Evolutionary conservation across 176 grass and related monocot genomes (phyloP).

Genomic region (Cocos nucifera): DNA sequence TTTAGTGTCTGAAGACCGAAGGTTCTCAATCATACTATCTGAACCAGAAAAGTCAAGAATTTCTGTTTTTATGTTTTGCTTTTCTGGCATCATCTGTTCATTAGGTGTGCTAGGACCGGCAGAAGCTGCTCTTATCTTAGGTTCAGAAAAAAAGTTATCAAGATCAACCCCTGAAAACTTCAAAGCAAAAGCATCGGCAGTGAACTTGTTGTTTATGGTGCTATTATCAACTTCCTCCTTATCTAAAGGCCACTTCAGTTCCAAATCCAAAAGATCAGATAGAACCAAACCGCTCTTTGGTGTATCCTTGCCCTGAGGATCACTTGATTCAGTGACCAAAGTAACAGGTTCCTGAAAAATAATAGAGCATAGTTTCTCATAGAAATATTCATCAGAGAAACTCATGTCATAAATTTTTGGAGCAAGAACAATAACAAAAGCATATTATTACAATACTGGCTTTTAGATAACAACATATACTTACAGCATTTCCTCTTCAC

Average conservation of each 20-base stretch:
- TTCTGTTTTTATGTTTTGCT: constrained; percentile 2
- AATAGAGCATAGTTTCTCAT: not conserved
- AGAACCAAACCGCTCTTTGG: constrained; percentile 43
- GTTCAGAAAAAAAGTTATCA: constrained; percentile 50
- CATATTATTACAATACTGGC: too few relatives aligned
- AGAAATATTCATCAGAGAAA: constrained; percentile 1
- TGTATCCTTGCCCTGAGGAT: constrained; percentile 45
- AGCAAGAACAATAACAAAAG: too few relatives aligned
- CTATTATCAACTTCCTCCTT: constrained; percentile 23
- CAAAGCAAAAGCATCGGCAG: constrained; percentile 24
- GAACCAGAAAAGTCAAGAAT: constrained; percentile 3
- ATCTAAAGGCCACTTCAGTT: constrained; percentile 43
- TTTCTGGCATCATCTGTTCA: not conserved
- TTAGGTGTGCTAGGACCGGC: not conserved
- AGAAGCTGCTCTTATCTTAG: constrained; percentile 33
- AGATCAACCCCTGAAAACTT: constrained; percentile 47
- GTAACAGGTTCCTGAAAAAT: constrained; percentile 61
- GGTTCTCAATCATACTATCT: constrained; percentile 6
- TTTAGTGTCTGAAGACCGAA: constrained; percentile 1
- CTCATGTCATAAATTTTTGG: not conserved
- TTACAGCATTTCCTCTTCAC: too few relatives aligned
- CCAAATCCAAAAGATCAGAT: constrained; percentile 79
- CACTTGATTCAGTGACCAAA: constrained; percentile 39
- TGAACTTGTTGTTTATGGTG: constrained; percentile 22
- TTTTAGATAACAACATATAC: too few relatives aligned